Evolutionary conservation across 805 yeast species (phyloP), one percentile per base, ranked within the genome.

Genomic region (Ogataea salicorniae): DNA sequence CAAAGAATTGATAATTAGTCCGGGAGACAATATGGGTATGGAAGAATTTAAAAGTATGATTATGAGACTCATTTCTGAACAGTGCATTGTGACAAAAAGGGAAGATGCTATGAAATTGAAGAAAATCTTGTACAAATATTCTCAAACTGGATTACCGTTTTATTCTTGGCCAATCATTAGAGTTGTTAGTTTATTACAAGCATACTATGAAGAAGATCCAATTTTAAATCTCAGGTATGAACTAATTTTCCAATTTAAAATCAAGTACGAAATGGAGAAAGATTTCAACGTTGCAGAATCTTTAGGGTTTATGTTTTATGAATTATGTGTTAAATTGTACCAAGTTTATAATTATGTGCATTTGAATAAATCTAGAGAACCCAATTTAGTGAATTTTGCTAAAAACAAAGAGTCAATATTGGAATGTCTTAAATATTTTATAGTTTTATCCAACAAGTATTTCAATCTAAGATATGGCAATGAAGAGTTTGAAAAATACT

Each of bases 131-230:
- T 26, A 26, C 11, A 9, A 9, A 3, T 26, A 36, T 1, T 20
- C 43, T 11, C 18, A 26, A 13, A 41, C 26, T 3, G 11, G 34
- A 20, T 35, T 60, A 4, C 58, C 65, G 5, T 20, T 46, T 4
- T 41, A 48, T 16, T 49, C 59, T 4, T 60, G 65, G 65, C 64
- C 63, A 18, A 29, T 58, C 29, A 43, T 43, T 26, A 45, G 42
- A 35, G 35, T 56, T 9, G 37, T 51, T 14, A 37, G 42, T n/a
- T 15, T 53, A 11, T 22, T 58, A 31, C 49, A 47, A 29, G 46
- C 31, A n/a, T 42, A 42, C 16, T 39, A 48, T 9, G 43, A 44
- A 16, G 34, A 37, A 1, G 51, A 51, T 31, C 50, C 52, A 5
- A 37, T 55, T 8, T 35, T 46, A 26, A 43, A 48, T 29, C 33